Evolutionary conservation across 306 rosid species (phyloP).

Genomic region (Castanea sativa): DNA sequence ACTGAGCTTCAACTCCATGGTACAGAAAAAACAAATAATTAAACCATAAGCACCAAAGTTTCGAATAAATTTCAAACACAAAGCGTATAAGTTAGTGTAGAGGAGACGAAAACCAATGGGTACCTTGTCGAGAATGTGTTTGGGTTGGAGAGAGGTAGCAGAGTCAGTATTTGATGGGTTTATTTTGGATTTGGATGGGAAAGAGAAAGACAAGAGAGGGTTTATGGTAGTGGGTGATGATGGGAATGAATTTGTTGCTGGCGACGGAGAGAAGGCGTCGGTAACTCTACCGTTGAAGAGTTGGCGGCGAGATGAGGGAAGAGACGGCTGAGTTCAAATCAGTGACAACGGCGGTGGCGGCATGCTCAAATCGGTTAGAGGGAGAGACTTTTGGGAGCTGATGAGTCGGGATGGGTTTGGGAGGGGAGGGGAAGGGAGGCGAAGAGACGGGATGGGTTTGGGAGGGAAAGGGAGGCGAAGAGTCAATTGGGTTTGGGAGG

Average conservation of each 20-base stretch:
- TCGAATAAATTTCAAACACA: neutral
- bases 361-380: too few relatives aligned
- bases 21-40: neutral
- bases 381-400: too few relatives aligned
- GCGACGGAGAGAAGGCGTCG: too few relatives aligned
- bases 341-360: too few relatives aligned
- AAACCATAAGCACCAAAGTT: neutral
- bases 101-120: neutral
- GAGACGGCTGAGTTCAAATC: too few relatives aligned
- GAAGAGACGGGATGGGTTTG: too few relatives aligned
- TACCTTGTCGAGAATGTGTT: slow-evolving; percentile 47
- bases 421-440: too few relatives aligned
- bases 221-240: slow-evolving; percentile 19
- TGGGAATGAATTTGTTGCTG: neutral
- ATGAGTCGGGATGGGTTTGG: too few relatives aligned
- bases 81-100: neutral
- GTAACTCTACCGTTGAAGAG: too few relatives aligned
- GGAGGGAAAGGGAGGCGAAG: too few relatives aligned
- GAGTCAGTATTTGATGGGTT: slow-evolving; percentile 15
- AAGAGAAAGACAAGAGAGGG: slow-evolving; percentile 33
- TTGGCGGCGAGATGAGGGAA: too few relatives aligned
- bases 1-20: neutral
- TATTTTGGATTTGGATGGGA: slow-evolving; percentile 32
- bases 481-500: too few relatives aligned
- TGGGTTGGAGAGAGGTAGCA: slow-evolving; percentile 29